Evolutionary conservation across 345 rosid species (phyloP).

Genomic region (Eutrema japonicum): DNA sequence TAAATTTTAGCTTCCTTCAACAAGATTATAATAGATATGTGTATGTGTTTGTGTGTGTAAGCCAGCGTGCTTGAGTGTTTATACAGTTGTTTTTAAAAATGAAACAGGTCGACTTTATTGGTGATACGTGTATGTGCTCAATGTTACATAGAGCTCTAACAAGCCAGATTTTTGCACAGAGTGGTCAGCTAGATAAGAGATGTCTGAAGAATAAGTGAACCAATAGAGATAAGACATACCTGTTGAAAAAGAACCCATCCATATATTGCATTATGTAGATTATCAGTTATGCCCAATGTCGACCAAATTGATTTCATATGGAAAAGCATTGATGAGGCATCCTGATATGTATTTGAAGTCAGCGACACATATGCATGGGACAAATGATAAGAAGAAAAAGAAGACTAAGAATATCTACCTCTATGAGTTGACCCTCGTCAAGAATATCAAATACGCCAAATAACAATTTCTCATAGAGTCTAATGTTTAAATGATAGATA

Average conservation of each 20-base stretch:
- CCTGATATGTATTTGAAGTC: constrained; percentile 52
- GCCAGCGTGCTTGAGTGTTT: background rate
- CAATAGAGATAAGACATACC: constrained; percentile 54
- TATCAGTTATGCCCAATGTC: constrained; percentile 85
- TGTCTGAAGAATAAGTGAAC: constrained; percentile 16
- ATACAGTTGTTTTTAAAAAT: background rate
- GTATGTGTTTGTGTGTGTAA: background rate
- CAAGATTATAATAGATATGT: background rate
- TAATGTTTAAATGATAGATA: constrained; percentile 74
- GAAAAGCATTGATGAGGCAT: constrained; percentile 63
- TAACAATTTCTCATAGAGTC: constrained; percentile 80
- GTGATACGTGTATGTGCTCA: constrained; percentile 3
- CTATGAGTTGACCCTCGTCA: constrained; percentile 90
- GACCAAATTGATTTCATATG: constrained; percentile 79
- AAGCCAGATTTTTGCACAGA: constrained; percentile 16
- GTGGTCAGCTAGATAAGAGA: constrained; percentile 26
- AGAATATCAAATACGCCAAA: constrained; percentile 80
- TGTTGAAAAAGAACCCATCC: constrained; percentile 88
- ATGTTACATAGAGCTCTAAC: constrained; percentile 19
- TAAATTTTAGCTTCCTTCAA: constrained; percentile 13
- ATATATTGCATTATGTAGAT: constrained; percentile 74
- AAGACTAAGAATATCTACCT: constrained; percentile 55
- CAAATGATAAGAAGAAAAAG: constrained; percentile 11
- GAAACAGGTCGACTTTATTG: background rate
- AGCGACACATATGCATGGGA: constrained; percentile 21